Conservation (phyloP, 2,329 filamentous ascomycete species). For the Pleoardoris graminearum region DNA sequence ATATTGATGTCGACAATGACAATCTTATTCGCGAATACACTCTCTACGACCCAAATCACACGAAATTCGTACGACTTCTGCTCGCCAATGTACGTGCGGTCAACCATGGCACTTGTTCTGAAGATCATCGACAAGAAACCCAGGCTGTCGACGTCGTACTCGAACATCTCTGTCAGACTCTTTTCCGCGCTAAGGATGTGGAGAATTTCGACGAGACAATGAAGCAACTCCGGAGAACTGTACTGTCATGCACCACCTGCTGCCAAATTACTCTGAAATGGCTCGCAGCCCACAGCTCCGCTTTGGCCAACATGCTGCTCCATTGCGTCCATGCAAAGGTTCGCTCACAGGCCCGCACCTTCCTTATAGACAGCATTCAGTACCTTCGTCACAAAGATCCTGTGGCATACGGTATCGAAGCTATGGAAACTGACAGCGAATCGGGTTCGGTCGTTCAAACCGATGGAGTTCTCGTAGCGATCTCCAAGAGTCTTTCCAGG, state of each 20-base stretch:
- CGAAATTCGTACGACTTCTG: constrained; percentile 66
- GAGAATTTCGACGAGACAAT: constrained; percentile 64
- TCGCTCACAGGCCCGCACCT: constrained; percentile 30
- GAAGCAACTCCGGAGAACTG: constrained; percentile 55
- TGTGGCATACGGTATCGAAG: constrained; percentile 30
- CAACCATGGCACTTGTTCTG: constrained; percentile 54
- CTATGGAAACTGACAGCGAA: constrained; percentile 34
- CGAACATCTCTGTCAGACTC: constrained; percentile 74
- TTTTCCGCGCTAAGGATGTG: constrained; percentile 70
- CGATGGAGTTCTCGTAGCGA: constrained; percentile 22
- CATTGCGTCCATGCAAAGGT: constrained; percentile 34
- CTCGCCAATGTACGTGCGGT: constrained; percentile 61
- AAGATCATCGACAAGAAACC: constrained; percentile 52
- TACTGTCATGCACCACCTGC: constrained; percentile 57
- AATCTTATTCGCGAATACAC: constrained; percentile 75
- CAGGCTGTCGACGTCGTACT: constrained; percentile 60
- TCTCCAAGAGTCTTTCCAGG: constrained; percentile 23
- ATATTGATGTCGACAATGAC: constrained; percentile 74
- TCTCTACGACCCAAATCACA: constrained; percentile 73
- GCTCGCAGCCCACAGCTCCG: constrained; percentile 58
- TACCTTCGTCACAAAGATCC: constrained; percentile 40
- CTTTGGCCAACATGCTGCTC: constrained; percentile 65
- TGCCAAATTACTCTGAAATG: constrained; percentile 65
- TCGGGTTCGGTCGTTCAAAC: constrained; percentile 14
- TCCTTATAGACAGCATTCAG: constrained; percentile 38